Conservation (phyloP, 140 eudicot species). For the Eryngium alpinum region DNA sequence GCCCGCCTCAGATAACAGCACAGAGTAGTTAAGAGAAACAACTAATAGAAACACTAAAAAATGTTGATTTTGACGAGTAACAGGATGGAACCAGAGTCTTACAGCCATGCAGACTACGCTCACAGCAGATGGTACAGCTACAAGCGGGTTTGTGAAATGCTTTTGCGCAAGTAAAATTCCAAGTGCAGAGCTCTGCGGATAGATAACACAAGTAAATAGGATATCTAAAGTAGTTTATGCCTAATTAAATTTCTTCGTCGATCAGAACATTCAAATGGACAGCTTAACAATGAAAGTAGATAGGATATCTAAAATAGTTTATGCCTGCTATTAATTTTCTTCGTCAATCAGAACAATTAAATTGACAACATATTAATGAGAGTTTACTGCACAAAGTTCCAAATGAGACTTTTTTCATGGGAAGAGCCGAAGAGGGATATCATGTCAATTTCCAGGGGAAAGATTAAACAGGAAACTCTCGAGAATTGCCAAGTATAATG, state of each 20-base stretch:
- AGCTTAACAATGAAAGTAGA: not conserved
- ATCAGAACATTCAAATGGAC: not conserved
- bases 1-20: not conserved
- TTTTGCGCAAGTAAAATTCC: constrained; percentile 97
- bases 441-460: not conserved
- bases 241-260: not conserved
- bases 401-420: not conserved
- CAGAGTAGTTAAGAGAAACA: not conserved
- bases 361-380: not conserved
- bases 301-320: not conserved
- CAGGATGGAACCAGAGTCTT: constrained; percentile 21
- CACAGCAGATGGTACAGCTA: constrained; percentile 98
- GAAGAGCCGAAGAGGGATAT: not conserved
- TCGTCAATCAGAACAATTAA: not conserved
- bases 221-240: not conserved
- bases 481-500: not conserved
- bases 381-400: not conserved
- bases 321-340: not conserved
- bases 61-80: not conserved
- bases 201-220: constrained; percentile 11
- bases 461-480: not conserved
- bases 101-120: constrained; percentile 99
- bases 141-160: constrained; percentile 96
- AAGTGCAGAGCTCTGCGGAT: constrained; percentile 84
- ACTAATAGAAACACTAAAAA: too few relatives aligned